These are phyloP conservation scores for Yamadazyma aaseri DNA, from an alignment of 1,139 yeast genomes.

Conservation along the genomic window DNA sequence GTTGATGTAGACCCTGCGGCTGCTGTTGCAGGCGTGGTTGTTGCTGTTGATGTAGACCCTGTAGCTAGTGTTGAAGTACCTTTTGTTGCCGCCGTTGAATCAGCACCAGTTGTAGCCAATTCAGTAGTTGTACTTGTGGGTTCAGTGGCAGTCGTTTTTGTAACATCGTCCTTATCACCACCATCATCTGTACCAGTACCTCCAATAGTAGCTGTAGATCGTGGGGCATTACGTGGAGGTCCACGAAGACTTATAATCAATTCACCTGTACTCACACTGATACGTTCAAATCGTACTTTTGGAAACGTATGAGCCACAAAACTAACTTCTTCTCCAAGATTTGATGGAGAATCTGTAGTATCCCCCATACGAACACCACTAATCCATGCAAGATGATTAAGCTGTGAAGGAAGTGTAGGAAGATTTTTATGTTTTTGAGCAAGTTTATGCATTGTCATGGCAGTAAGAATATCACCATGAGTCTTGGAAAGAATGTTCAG, in stretches of 20 bases:
- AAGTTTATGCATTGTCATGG: slow-evolving; percentile 33
- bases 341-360: slow-evolving; percentile 59
- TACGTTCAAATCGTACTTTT: slow-evolving; percentile 78
- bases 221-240: slow-evolving; percentile 69
- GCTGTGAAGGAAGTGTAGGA: slow-evolving; percentile 26
- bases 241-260: slow-evolving; percentile 75
- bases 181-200: slow-evolving; percentile 2
- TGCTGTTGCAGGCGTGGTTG: too few species aligned
- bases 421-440: slow-evolving; percentile 28
- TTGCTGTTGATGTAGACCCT: not conserved
- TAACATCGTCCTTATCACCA: slow-evolving; percentile 10
- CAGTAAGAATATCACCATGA: slow-evolving; percentile 37
- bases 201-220: too few species aligned
- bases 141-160: slow-evolving; percentile 3
- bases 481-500: slow-evolving; percentile 32
- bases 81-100: not conserved
- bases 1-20: not conserved
- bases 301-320: slow-evolving; percentile 90
- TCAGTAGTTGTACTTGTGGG: too few species aligned
- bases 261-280: slow-evolving; percentile 83
- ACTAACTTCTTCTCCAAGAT: slow-evolving; percentile 88
- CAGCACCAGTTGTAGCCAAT: not conserved
- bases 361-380: slow-evolving; percentile 85
- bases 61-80: not conserved
- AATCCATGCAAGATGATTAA: slow-evolving; percentile 85